These are phyloP conservation scores for Fulvia fulva DNA, from an alignment of 2,329 filamentous ascomycete species.

Conservation along the genomic window DNA sequence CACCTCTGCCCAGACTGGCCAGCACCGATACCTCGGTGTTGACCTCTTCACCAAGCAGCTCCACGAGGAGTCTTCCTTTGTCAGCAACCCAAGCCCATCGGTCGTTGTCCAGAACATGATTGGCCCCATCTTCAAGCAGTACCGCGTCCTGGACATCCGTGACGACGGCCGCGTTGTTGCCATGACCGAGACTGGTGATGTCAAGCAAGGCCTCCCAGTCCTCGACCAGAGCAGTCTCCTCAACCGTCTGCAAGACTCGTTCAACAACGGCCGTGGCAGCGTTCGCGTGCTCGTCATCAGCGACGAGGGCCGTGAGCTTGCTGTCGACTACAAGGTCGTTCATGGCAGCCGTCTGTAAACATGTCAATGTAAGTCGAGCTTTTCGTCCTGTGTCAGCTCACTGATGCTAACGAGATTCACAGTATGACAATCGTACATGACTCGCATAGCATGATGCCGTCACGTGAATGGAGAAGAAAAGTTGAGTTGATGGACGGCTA, in stretches of 20 bases:
- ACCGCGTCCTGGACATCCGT: conserved; percentile 96
- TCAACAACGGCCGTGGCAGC: conserved; percentile 86
- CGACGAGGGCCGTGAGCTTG: conserved; percentile 88
- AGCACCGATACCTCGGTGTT: conserved; percentile 99
- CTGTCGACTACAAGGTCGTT: conserved; percentile 98
- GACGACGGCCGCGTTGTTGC: conserved; percentile 77
- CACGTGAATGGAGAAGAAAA: conserved; percentile 8
- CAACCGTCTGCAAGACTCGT: conserved; percentile 73
- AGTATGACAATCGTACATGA: conserved; percentile 16
- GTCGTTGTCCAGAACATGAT: conserved; percentile 99
- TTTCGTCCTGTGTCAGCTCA: background rate
- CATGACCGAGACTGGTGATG: conserved; percentile 98
- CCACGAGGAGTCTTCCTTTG: conserved; percentile 96
- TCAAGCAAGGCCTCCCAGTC: conserved; percentile 92
- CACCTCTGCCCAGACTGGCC: conserved; percentile 92
- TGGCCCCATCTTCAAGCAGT: conserved; percentile 99
- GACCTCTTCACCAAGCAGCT: conserved; percentile 99
- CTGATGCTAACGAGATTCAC: background rate
- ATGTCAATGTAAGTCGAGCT: conserved; percentile 6
- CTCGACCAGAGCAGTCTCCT: conserved; percentile 92
- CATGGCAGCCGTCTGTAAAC: conserved; percentile 66
- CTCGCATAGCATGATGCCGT: conserved; percentile 16
- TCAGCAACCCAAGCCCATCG: conserved; percentile 93
- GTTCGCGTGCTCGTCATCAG: conserved; percentile 94
- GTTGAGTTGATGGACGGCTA: conserved; percentile 8